Conservation (phyloP, 176 grass and related monocot genomes). For the Cenchrus fungigraminus region DNA sequence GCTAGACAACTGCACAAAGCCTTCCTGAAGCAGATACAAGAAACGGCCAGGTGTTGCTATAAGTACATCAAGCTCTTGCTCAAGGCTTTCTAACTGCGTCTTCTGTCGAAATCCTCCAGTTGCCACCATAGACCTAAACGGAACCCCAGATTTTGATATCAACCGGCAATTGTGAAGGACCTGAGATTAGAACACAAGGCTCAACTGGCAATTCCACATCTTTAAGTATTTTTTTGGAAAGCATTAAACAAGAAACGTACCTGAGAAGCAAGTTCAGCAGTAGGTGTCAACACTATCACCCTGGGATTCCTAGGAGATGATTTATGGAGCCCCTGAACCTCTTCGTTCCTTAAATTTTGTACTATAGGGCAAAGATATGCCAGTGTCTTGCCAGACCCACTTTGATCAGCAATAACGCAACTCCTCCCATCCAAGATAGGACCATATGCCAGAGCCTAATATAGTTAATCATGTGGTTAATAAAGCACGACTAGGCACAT, state of each 20-base stretch:
- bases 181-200: constrained; percentile 24
- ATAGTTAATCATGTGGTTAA: constrained; percentile 5
- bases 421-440: constrained; percentile 80
- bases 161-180: constrained; percentile 85
- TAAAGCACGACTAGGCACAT: not conserved
- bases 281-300: constrained; percentile 82
- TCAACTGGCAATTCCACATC: not conserved
- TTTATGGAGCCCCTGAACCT: constrained; percentile 61
- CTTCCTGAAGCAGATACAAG: constrained; percentile 80
- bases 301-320: constrained; percentile 69
- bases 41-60: constrained; percentile 91
- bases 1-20: constrained; percentile 73
- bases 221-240: not conserved
- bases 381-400: constrained; percentile 92
- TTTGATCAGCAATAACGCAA: constrained; percentile 95
- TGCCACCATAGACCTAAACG: constrained; percentile 92
- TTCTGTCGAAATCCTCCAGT: constrained; percentile 90
- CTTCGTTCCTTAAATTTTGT: constrained; percentile 79
- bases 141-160: constrained; percentile 75
- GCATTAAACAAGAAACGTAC: constrained; percentile 34
- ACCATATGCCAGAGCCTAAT: constrained; percentile 79
- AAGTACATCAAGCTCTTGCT: constrained; percentile 88
- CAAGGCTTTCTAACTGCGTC: constrained; percentile 83
- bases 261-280: constrained; percentile 90
- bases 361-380: constrained; percentile 84